A percentile compares a stretch with the other conserved stretches of the same genome.
Conservation (phyloP, 2,329 filamentous ascomycete species). For the Exophiala sp. region DNA sequence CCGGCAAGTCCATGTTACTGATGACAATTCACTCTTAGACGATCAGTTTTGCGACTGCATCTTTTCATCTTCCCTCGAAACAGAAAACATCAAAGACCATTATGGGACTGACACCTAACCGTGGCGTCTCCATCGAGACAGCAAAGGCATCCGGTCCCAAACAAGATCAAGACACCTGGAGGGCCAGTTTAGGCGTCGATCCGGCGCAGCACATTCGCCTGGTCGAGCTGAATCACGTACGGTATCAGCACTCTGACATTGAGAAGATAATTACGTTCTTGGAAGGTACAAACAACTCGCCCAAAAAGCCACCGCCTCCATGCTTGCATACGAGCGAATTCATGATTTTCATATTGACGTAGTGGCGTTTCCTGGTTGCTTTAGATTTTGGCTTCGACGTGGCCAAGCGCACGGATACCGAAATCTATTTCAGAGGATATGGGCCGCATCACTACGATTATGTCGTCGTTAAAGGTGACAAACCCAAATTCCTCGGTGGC, state of each 20-base stretch:
- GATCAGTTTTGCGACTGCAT: too few species aligned
- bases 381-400: constrained; percentile 45
- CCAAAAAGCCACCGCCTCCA: not conserved
- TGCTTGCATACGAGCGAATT: constrained; percentile 10
- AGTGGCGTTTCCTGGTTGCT: too few species aligned
- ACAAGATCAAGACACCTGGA: constrained; percentile 16
- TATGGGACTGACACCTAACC: constrained; percentile 20
- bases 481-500: constrained; percentile 40
- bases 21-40: too few species aligned
- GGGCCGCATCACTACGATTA: constrained; percentile 43
- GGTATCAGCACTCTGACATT: constrained; percentile 52
- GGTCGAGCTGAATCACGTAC: constrained; percentile 49
- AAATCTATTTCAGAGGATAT: constrained; percentile 41
- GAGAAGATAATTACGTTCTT: constrained; percentile 46
- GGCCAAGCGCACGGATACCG: constrained; percentile 33
- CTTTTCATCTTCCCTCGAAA: too few species aligned
- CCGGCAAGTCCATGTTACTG: too few species aligned
- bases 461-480: constrained; percentile 37
- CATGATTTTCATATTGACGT: too few species aligned
- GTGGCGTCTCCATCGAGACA: constrained; percentile 19
- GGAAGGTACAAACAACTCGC: constrained; percentile 19
- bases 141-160: constrained; percentile 13
- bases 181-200: constrained; percentile 35
- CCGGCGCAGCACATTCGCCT: constrained; percentile 45
- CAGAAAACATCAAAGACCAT: too few species aligned